Evolutionary conservation across 2,329 filamentous ascomycete species (phyloP).

Genomic region (Fusarium coicis): DNA sequence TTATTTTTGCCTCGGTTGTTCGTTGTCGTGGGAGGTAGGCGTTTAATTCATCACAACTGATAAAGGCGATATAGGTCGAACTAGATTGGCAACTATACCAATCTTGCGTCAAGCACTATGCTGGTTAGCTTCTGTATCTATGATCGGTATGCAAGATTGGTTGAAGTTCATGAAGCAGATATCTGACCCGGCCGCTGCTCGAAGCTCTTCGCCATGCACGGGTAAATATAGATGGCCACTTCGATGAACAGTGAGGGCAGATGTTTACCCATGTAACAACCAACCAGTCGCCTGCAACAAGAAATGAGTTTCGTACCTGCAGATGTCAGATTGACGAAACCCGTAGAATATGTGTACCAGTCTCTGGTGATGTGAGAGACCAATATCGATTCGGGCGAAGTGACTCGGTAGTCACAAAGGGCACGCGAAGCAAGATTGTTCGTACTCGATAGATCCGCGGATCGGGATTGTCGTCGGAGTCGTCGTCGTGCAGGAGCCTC

Average conservation of each 20-base stretch:
- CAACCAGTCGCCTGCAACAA: neutral
- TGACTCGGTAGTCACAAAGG: conserved; percentile 13
- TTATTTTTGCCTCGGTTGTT: conserved; percentile 3
- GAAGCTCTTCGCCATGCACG: neutral
- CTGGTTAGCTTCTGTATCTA: conserved; percentile 13
- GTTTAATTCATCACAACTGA: conserved; percentile 39
- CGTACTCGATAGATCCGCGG: conserved; percentile 22
- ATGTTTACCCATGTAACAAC: neutral
- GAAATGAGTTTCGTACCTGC: conserved; percentile 33
- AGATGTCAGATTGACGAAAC: conserved; percentile 7
- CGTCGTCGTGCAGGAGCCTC: conserved; percentile 24
- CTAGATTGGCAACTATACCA: conserved; percentile 23
- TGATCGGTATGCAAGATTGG: neutral
- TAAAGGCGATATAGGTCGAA: conserved; percentile 5
- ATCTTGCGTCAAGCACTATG: conserved; percentile 20
- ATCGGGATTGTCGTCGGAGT: conserved; percentile 5
- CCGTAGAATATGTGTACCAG: neutral
- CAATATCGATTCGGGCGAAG: neutral
- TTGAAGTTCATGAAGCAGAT: neutral
- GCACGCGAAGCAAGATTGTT: conserved; percentile 10
- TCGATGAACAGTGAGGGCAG: neutral
- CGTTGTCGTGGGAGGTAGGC: neutral
- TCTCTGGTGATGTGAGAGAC: conserved; percentile 15
- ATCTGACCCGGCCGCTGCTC: neutral
- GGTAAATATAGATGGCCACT: neutral